Conservation (phyloP, 768 basidiomycete species). For the Auricularia heimuer region DNA sequence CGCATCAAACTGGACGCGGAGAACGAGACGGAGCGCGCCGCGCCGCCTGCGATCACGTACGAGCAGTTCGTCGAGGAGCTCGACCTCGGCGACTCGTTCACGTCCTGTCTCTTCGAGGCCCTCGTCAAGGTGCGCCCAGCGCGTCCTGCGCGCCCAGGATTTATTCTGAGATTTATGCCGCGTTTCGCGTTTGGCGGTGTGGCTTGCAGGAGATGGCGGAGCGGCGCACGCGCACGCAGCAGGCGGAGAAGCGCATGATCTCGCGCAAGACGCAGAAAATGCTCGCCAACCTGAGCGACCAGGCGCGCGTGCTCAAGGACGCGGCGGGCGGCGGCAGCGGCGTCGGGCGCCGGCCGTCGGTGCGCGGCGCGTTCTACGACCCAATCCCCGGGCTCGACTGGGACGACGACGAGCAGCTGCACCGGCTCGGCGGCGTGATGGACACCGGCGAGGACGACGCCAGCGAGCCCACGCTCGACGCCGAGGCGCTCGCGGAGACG, state of each 20-base stretch:
- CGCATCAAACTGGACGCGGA: constrained; percentile 47
- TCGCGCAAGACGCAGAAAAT: constrained; percentile 58
- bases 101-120: constrained; percentile 61
- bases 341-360: neutral
- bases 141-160: neutral
- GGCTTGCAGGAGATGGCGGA: constrained; percentile 64
- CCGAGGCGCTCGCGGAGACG: constrained; percentile 38
- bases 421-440: constrained; percentile 12
- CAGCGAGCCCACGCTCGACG: constrained; percentile 31
- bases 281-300: constrained; percentile 46
- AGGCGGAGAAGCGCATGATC: constrained; percentile 49
- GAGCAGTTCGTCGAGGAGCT: constrained; percentile 68
- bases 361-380: neutral
- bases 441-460: constrained; percentile 51
- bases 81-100: constrained; percentile 73
- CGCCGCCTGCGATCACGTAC: constrained; percentile 59
- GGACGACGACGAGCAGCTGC: constrained; percentile 19
- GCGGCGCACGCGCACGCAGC: constrained; percentile 44
- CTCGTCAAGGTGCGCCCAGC: constrained; percentile 56
- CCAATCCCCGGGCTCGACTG: neutral
- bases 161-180: constrained; percentile 3
- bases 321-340: constrained; percentile 2
- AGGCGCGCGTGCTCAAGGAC: constrained; percentile 43
- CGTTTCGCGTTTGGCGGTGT: too few relatives aligned
- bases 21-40: neutral